phyloP scores from a whole-genome alignment of 2,329 filamentous ascomycete genomes.

The Sporothrix schenckii region DNA sequence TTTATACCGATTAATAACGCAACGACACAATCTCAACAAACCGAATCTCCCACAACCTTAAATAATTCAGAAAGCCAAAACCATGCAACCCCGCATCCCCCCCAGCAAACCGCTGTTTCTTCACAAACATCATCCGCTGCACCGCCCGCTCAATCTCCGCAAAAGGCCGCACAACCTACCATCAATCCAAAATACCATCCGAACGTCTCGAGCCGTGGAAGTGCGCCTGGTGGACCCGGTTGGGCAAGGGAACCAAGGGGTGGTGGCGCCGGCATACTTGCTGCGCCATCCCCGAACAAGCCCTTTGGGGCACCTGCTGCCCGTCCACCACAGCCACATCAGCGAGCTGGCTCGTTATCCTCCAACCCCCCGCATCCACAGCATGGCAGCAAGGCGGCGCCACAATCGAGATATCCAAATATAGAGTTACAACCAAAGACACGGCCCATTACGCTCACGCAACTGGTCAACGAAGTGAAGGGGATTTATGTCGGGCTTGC shows the following conservation, averaged over 20 bases:
- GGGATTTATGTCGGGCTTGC: constrained; percentile 81
- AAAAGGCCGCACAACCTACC: neutral
- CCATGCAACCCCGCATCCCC: neutral
- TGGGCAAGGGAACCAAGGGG: neutral
- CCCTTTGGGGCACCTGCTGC: neutral
- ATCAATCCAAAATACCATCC: neutral
- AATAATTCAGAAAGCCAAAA: neutral
- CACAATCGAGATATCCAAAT: neutral
- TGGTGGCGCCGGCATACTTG: too few species aligned
- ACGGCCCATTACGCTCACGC: constrained; percentile 71
- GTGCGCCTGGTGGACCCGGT: neutral
- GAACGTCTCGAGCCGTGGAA: neutral
- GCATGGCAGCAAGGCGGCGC: too few species aligned
- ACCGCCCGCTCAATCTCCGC: neutral
- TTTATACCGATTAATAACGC: neutral
- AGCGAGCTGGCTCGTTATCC: neutral
- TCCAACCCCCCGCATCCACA: neutral
- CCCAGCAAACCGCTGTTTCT: neutral
- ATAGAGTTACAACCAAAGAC: constrained; percentile 60
- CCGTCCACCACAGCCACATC: neutral
- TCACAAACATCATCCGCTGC: neutral
- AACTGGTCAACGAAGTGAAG: constrained; percentile 79
- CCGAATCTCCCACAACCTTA: neutral
- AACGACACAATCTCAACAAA: neutral
- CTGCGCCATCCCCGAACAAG: neutral